These are phyloP conservation scores for Epichloe typhina DNA, from an alignment of 2,329 filamentous ascomycete genomes.

Conservation along the genomic window DNA sequence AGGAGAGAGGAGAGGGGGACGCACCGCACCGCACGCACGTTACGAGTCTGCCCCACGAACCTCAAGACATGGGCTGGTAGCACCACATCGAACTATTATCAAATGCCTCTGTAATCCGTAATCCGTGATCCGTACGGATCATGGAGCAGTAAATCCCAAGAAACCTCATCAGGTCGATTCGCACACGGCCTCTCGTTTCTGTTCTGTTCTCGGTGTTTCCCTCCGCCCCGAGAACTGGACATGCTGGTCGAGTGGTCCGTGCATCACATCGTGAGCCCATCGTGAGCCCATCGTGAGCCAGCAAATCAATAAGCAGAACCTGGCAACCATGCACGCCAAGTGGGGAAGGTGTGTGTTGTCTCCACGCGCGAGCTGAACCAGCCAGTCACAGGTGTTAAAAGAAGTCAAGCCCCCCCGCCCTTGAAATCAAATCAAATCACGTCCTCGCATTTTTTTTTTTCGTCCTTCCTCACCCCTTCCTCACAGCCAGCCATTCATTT, in stretches of 20 bases:
- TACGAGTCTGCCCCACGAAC: background rate
- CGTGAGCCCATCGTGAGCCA: background rate
- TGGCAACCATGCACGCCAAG: slow-evolving; percentile 12
- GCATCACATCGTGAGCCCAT: slow-evolving; percentile 14
- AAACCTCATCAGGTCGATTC: background rate
- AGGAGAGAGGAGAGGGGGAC: no score
- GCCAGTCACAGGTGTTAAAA: slow-evolving; percentile 37
- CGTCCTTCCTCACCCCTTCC: slow-evolving; percentile 25
- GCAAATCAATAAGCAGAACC: slow-evolving; percentile 18
- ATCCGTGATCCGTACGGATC: no score
- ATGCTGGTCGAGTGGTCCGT: slow-evolving; percentile 8
- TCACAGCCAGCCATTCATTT: slow-evolving; percentile 15
- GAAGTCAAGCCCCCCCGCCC: slow-evolving; percentile 26
- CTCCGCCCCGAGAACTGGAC: background rate
- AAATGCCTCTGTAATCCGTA: background rate
- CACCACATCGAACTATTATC: background rate
- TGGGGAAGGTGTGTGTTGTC: slow-evolving; percentile 5
- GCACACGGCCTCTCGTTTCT: background rate
- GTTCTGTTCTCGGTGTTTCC: background rate
- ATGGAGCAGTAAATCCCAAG: background rate
- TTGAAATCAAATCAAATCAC: slow-evolving; percentile 33
- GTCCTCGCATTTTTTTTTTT: slow-evolving; percentile 30
- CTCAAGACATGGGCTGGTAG: background rate
- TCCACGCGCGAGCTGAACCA: slow-evolving; percentile 32
- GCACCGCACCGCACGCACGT: no score